Base-by-base conservation (phyloP, 257 asterid genomes). In the Agastache rugosa region DNA sequence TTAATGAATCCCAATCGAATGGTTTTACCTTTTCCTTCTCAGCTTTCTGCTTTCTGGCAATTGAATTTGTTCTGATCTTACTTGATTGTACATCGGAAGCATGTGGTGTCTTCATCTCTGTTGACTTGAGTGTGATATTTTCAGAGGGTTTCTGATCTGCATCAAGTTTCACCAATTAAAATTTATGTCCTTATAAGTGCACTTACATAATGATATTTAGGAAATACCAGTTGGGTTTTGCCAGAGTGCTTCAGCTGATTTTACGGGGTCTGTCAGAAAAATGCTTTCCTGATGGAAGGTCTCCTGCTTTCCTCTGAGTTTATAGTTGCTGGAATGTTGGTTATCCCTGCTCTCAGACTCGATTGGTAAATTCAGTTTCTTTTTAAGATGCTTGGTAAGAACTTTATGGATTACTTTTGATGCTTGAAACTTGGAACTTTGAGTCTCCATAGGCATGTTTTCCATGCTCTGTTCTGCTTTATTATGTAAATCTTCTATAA, bases 1-100 rank as follows among this genome's bases (percentile, higher is more conserved):
- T 86, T 75, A 91, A 80, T 60, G 79, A 68, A 82, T 91, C 97
- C 97, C 97, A 91, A 9, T 87, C 84, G 53, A 80, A 75, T 55
- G 82, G 73, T 65, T 81, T 79, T 56, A 22, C 79, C 79, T 78
- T 82, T 66, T 83, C 86, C 69, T 78, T 80, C 66, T 83, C 90
- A 58, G 64, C 78, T 80, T 79, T 89, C 66, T 78, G 83, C 84
- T 86, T 89, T 83, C 73, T 87, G 72, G 72, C 69, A 70, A 77
- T 82, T 76, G 86, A 71, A 61, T 70, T 35, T 54, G 80, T 69
- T 77, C 73, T 78, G 51, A 53, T 31, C 60, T 34, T 75, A 68
- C 75, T 74, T 22, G 77, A 17, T 67, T 77, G 77, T 42, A 51
- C 72, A 15, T 71, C 42, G 0, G 84, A 53, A 76, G 77, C 58